Base-by-base conservation (phyloP, 148 eudicot species). In the Agrostemma githago region DNA sequence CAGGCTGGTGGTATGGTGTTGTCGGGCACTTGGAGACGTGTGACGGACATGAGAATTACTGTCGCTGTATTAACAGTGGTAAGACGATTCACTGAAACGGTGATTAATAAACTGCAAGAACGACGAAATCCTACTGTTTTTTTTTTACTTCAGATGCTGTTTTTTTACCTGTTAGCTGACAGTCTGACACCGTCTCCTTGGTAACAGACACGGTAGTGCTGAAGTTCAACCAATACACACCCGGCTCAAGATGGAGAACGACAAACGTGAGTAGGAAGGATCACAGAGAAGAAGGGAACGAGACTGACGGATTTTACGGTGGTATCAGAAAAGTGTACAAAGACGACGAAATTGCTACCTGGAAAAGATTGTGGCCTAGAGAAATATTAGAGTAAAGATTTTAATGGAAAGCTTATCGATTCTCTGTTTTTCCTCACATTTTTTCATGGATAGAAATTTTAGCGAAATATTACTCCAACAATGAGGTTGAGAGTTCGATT, bases 1-100 rank as follows among this genome's bases (percentile, higher is more conserved):
- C 85, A 95, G 98, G 98, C 67, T 95, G 98, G 98, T 92, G 98
- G 98, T 95, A 95, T 82, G 98, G 98, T 43, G 83, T 87, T 73
- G 92, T 94, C 68, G 96, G 98, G 54, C 98, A 94, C 87, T 84
- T 89, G 78, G 98, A 92, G 86, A 71, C 85, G 64, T 95, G 98
- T 83, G 90, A 90, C 78, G 87, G 97, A 61, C 86, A 84, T 71
- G 72, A 80, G 64, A 79, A 68, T 79, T 81, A 85, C 71, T 95
- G 98, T 79, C 84, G 81, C 26, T 95, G 98, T 84, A 87, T 75
- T 69, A 70, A 77, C 68, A 86, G 80, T 77, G 96, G 96, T 92
- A 70, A 77, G 86, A 80, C 38, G 14, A 70, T 43, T 70, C 62
- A 60, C 70, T 79, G 74, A 62, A 39, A 62, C 44, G 62, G 34